These are phyloP conservation scores for Scenedesmus sp. DNA, from an alignment of 163 green algal genomes.

Conservation along the genomic window DNA sequence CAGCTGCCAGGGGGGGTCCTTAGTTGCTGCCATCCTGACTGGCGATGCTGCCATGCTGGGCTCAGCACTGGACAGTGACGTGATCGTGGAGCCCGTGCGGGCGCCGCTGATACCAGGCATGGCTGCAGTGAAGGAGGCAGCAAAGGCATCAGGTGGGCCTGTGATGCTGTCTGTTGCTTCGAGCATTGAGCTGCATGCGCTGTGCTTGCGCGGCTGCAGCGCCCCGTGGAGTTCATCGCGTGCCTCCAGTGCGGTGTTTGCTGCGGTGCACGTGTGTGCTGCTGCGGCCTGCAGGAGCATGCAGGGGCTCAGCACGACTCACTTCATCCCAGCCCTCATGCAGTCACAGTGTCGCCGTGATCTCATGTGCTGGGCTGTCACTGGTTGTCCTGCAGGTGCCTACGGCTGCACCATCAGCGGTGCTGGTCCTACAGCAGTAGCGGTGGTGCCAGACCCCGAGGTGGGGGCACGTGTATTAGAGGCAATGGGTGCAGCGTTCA, in stretches of 20 bases:
- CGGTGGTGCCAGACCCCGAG: conserved; percentile 82
- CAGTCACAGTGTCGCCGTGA: too few relatives aligned
- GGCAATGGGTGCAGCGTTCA: conserved; percentile 91
- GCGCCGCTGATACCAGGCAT: conserved; percentile 97
- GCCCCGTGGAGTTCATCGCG: too few relatives aligned
- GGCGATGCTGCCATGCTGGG: conserved; percentile 89
- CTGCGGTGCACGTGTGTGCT: too few relatives aligned
- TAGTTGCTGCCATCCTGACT: conserved; percentile 93
- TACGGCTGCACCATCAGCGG: conserved; percentile 98
- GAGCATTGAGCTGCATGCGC: neutral
- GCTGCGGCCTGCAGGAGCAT: too few relatives aligned
- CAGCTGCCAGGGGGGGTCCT: conserved; percentile 84
- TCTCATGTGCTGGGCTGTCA: neutral
- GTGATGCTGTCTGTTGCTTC: neutral
- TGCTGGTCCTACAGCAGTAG: conserved; percentile 95
- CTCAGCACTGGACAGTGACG: conserved; percentile 89
- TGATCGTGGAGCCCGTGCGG: conserved; percentile 95
- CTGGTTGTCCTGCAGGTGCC: conserved; percentile 73
- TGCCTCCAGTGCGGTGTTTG: too few relatives aligned
- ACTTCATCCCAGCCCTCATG: neutral
- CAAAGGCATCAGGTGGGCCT: conserved; percentile 79
- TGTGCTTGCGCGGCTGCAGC: conserved; percentile 63
- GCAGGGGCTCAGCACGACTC: too few relatives aligned
- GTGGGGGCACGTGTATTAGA: conserved; percentile 79
- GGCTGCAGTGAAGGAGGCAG: conserved; percentile 92